These are phyloP conservation scores for Xanthoconium purpureum DNA, from an alignment of 768 basidiomycete genomes.

Conservation along the genomic window DNA sequence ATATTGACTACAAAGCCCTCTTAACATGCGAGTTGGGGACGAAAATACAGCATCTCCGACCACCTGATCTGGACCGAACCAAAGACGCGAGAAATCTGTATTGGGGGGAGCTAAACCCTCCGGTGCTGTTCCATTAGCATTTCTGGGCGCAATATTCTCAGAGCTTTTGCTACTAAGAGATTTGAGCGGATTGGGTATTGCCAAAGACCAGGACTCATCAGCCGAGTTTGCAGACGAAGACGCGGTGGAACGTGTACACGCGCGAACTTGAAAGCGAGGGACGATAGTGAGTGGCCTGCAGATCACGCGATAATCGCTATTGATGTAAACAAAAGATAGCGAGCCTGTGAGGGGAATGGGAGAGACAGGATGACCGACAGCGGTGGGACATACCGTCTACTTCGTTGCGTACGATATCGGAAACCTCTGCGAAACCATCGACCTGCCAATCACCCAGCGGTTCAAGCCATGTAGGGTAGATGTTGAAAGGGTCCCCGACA, in stretches of 20 bases:
- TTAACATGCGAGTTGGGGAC: conserved; percentile 6
- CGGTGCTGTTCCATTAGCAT: conserved; percentile 20
- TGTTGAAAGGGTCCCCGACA: conserved; percentile 18
- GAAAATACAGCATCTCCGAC: conserved; percentile 15
- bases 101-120: conserved; percentile 31
- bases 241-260: conserved; percentile 12
- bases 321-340: conserved; percentile 37
- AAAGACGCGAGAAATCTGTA: conserved; percentile 19
- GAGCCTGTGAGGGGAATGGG: conserved; percentile 20
- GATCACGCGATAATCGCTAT: conserved; percentile 43
- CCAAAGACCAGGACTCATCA: conserved; percentile 33
- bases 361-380: background rate
- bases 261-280: conserved; percentile 13
- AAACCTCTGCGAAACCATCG: conserved; percentile 44
- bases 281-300: conserved; percentile 40
- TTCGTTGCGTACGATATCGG: conserved; percentile 44
- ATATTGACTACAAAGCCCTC: conserved; percentile 23
- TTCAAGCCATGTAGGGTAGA: conserved; percentile 34
- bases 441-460: conserved; percentile 55
- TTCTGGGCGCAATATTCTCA: conserved; percentile 38
- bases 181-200: conserved; percentile 66
- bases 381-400: conserved; percentile 41
- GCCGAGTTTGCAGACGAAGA: conserved; percentile 20
- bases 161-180: conserved; percentile 46
- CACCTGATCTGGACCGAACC: conserved; percentile 25